These are phyloP conservation scores for Aureobasidium lini DNA, from an alignment of 2,329 filamentous ascomycete genomes.

Conservation along the genomic window DNA sequence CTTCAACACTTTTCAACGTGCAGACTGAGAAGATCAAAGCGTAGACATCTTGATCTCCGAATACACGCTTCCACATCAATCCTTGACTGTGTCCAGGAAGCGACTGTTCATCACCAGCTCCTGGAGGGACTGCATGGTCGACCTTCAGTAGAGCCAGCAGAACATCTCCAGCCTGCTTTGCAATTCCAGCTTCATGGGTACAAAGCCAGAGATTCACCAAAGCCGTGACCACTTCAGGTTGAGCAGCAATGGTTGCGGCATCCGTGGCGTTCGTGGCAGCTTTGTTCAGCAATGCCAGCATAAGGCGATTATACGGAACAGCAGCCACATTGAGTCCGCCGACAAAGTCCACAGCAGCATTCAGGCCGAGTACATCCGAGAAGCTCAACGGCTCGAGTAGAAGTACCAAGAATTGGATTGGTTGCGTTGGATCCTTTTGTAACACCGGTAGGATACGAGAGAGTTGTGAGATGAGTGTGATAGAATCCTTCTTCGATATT, in stretches of 20 bases:
- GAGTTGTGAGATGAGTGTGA: conserved; percentile 37
- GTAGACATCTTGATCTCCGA: conserved; percentile 54
- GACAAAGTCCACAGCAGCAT: conserved; percentile 46
- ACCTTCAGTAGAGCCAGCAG: conserved; percentile 47
- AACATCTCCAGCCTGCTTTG: conserved; percentile 46
- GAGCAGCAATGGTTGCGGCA: conserved; percentile 51
- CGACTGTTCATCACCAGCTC: conserved; percentile 25
- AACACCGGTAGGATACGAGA: conserved; percentile 45
- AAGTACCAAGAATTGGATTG: conserved; percentile 46
- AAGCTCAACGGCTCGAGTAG: conserved; percentile 44
- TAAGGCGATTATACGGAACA: conserved; percentile 47
- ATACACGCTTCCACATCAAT: conserved; percentile 55
- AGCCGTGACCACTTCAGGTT: conserved; percentile 46
- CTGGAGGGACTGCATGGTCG: conserved; percentile 33
- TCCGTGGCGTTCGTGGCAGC: conserved; percentile 45
- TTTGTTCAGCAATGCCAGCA: conserved; percentile 50
- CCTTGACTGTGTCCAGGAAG: conserved; percentile 35
- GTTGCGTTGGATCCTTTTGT: conserved; percentile 50
- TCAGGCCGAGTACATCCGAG: conserved; percentile 39
- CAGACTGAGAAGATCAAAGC: conserved; percentile 49
- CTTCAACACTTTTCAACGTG: conserved; percentile 33
- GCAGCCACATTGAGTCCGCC: conserved; percentile 46
- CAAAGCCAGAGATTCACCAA: conserved; percentile 53
- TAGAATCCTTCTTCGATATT: conserved; percentile 26
- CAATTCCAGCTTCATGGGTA: conserved; percentile 47